phyloP scores from a whole-genome alignment of 1,284 basidiomycete genomes.

The Leccinum pachyderme region DNA sequence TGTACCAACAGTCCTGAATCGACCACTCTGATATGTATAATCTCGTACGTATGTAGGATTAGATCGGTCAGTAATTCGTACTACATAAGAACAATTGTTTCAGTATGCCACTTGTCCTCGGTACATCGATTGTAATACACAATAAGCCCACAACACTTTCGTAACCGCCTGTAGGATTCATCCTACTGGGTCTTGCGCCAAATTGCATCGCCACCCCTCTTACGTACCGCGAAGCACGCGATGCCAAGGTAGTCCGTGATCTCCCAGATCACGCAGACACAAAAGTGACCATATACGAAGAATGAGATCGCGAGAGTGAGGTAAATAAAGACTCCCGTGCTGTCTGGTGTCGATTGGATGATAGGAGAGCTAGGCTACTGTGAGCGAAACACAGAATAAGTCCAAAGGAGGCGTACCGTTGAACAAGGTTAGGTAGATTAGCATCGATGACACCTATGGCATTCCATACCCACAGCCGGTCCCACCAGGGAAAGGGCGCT shows the following conservation, averaged over 20 bases:
- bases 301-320: slow-evolving; percentile 66
- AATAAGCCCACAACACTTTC: background rate
- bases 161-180: slow-evolving; percentile 24
- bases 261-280: slow-evolving; percentile 77
- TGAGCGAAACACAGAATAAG: background rate
- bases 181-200: slow-evolving; percentile 55
- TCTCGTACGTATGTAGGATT: too few relatives aligned
- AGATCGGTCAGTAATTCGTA: too few relatives aligned
- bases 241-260: slow-evolving; percentile 88
- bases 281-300: slow-evolving; percentile 77
- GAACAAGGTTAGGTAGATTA: slow-evolving; percentile 67
- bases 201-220: slow-evolving; percentile 70
- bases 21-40: too few relatives aligned
- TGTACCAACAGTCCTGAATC: too few relatives aligned
- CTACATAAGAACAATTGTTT: too few relatives aligned
- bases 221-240: slow-evolving; percentile 86
- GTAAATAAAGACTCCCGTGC: slow-evolving; percentile 68
- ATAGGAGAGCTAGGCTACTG: slow-evolving; percentile 51
- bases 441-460: slow-evolving; percentile 81
- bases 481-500: slow-evolving; percentile 83
- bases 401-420: slow-evolving; percentile 44
- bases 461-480: slow-evolving; percentile 85
- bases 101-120: too few relatives aligned
- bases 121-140: too few relatives aligned
- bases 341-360: slow-evolving; percentile 61